Conservation (phyloP, 73 alveolate species). For the Symbiodinium natans region DNA sequence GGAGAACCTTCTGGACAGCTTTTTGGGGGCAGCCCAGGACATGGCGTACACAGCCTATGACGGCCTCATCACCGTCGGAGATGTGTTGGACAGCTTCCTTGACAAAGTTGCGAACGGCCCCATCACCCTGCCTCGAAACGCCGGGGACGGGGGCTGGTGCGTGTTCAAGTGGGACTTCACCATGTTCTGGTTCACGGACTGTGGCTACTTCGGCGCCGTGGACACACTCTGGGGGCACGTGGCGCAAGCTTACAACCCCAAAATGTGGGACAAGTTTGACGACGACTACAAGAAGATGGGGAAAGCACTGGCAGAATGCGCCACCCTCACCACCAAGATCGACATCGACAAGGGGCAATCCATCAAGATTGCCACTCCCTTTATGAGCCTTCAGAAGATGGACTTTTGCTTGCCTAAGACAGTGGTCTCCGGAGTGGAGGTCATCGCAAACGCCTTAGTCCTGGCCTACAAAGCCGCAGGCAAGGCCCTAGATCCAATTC, state of each 20-base stretch:
- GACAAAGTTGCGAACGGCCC: conserved; percentile 1
- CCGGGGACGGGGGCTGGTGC: conserved; percentile 5
- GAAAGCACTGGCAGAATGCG: conserved; percentile 1
- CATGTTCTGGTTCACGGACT: conserved; percentile 1
- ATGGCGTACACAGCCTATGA: background rate
- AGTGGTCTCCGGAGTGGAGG: background rate
- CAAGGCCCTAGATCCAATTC: conserved; percentile 5
- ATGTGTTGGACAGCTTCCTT: conserved; percentile 2
- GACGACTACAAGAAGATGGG: conserved; percentile 15
- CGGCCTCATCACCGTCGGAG: conserved; percentile 1
- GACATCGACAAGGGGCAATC: conserved; percentile 12
- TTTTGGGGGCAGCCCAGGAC: conserved; percentile 5
- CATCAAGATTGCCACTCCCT: background rate
- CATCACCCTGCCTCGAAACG: conserved; percentile 9
- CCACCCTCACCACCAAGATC: conserved; percentile 7
- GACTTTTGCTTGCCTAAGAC: conserved; percentile 5
- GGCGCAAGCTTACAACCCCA: conserved; percentile 10
- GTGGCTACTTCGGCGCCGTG: conserved; percentile 18
- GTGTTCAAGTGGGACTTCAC: conserved; percentile 10
- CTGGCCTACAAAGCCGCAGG: background rate
- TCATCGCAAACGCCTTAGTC: background rate
- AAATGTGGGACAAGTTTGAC: background rate
- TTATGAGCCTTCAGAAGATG: background rate
- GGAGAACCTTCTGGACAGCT: background rate
- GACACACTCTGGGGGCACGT: conserved; percentile 20